These are phyloP conservation scores for Suillus subluteus DNA, from an alignment of 768 basidiomycete genomes.

Conservation along the genomic window DNA sequence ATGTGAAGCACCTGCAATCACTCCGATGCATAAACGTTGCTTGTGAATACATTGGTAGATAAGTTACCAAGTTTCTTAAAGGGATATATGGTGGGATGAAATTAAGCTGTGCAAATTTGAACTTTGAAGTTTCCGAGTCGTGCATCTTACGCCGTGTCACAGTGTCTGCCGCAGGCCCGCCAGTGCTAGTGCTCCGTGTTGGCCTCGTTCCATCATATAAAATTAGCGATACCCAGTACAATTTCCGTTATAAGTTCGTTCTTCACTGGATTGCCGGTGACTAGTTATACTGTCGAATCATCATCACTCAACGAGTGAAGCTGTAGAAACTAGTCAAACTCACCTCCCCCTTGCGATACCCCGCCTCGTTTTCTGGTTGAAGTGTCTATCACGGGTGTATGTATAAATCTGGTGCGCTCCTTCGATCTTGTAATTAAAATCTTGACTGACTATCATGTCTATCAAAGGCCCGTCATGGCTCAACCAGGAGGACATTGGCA, in stretches of 20 bases:
- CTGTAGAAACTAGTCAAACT: not conserved
- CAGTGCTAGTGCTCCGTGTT: slow-evolving; percentile 7
- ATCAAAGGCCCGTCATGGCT: not conserved
- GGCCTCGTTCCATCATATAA: not conserved
- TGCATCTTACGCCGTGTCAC: slow-evolving; percentile 2
- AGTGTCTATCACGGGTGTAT: too few species aligned
- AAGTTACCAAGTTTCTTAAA: not conserved
- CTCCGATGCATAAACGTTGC: not conserved
- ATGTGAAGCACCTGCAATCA: not conserved
- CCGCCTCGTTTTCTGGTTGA: not conserved
- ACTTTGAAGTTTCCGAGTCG: not conserved
- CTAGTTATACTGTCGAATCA: not conserved
- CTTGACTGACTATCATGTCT: not conserved
- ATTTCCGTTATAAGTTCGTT: not conserved
- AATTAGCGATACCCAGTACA: not conserved
- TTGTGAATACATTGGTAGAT: not conserved
- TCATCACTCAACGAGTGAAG: not conserved
- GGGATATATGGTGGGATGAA: not conserved
- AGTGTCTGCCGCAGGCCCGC: not conserved
- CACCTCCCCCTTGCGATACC: not conserved
- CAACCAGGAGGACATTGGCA: slow-evolving; percentile 25
- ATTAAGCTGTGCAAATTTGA: slow-evolving; percentile 1
- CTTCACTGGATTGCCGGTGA: not conserved
- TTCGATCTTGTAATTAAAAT: not conserved
- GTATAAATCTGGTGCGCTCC: not conserved